Evolutionary conservation across 202 grass and related monocot genomes (phyloP).

Genomic region (Saccharum hybrid): DNA sequence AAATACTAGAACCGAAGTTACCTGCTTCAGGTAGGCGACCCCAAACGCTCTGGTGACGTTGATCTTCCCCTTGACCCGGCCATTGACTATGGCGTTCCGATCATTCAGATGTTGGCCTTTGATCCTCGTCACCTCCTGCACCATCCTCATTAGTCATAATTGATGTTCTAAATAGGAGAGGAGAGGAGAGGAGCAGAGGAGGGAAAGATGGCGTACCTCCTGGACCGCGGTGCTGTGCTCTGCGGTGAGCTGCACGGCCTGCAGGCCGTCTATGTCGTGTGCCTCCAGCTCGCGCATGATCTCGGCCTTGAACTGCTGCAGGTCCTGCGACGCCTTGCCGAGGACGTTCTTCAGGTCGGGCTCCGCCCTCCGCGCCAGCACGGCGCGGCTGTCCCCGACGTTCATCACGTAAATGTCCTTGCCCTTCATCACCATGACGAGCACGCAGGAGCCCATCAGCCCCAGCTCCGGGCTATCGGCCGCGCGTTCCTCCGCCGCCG

Average conservation of each 20-base stretch:
- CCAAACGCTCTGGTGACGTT: conserved; percentile 91
- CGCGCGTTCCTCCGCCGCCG: conserved; percentile 58
- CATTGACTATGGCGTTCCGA: conserved; percentile 48
- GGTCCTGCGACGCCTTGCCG: conserved; percentile 52
- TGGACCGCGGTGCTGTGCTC: conserved; percentile 70
- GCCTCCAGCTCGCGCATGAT: conserved; percentile 63
- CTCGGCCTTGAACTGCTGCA: conserved; percentile 52
- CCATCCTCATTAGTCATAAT: not conserved
- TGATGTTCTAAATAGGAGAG: not conserved
- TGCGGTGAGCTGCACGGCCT: conserved; percentile 65
- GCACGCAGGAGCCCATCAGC: conserved; percentile 82
- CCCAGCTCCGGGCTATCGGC: conserved; percentile 66
- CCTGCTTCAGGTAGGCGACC: conserved; percentile 80
- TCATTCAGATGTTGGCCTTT: conserved; percentile 62
- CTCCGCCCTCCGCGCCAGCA: conserved; percentile 61
- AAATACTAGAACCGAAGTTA: conserved; percentile 1
- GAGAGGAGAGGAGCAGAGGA: too few species aligned
- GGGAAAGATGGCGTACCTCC: conserved; percentile 43
- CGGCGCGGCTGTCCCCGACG: conserved; percentile 84
- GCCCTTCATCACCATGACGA: conserved; percentile 84
- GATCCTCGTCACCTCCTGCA: conserved; percentile 74
- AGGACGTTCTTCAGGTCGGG: conserved; percentile 62
- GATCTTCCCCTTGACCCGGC: conserved; percentile 87
- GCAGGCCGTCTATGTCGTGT: conserved; percentile 55
- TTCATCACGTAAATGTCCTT: conserved; percentile 88